Evolutionary conservation across 169 alveolate genomes (phyloP), one percentile per base, ranked within the genome.

Genomic region (Plasmodium relictum): DNA sequence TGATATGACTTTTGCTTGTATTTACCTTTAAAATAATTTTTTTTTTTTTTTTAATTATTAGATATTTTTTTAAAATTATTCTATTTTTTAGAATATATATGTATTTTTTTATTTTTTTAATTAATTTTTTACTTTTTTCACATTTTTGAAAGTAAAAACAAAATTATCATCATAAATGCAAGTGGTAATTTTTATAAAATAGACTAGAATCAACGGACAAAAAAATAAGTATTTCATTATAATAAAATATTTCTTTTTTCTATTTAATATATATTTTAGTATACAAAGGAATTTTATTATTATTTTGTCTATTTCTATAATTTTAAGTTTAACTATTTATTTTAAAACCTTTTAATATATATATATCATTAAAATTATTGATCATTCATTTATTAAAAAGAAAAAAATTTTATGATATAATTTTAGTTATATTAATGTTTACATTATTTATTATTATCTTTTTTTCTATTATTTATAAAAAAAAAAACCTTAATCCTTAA

Each of bases 161-260:
- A 74, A 74, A 31, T 45, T 74, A 39, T 74, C 72, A 41, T 74
- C 62, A 41, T 52, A 74, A 50, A 74, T 74, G 61, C 56, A 74
- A 48, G n/a, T 41, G 48, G 26, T 45, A 18, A 39, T 20, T 3
- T 65, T 48, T 3, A 74, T 20, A 9, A 31, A 61, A 8, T 16
- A 14, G 10, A 45, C n/a, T 8, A 12, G 41, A 2, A 74, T 20
- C 31, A 61, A 20, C 48, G 37, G 8, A 22, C 24, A 61, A 42
- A 74, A 65, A 61, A 61, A 52, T 44, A 74, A 52, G 58, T 44
- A 44, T 41, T 54, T 65, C 88, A 74, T 74, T 74, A 37, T 59
- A 41, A 39, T 20, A 16, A 66, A 14, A 39, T 42, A 39, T 59
- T 22, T 6, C 41, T 59, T 20, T 59, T 3, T 69, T 69, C 9